A percentile compares a stretch with the other conserved stretches of the same genome.
These are phyloP conservation scores for Chaetoceros muelleri DNA, from an alignment of 108 stramenopile species.

Conservation along the genomic window DNA sequence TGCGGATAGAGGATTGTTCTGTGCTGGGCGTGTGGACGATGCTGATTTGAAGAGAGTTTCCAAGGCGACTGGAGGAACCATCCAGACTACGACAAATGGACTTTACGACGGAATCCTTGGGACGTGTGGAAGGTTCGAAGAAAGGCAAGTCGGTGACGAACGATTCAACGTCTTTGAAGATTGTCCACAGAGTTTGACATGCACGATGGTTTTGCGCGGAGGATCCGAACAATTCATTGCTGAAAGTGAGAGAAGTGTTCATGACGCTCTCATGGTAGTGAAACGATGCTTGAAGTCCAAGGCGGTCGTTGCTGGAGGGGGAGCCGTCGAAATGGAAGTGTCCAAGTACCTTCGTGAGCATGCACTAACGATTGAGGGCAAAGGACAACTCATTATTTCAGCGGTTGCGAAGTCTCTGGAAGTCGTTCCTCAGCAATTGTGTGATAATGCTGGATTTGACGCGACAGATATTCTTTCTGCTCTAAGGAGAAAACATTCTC, in stretches of 20 bases:
- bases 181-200: constrained; percentile 85
- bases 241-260: constrained; percentile 93
- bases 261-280: constrained; percentile 97
- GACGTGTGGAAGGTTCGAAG: constrained; percentile 90
- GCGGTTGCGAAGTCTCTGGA: constrained; percentile 93
- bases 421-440: constrained; percentile 93
- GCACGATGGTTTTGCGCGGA: constrained; percentile 93
- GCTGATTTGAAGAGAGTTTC: constrained; percentile 95
- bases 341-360: constrained; percentile 64
- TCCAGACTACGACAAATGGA: constrained; percentile 90
- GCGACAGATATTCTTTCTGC: constrained; percentile 93
- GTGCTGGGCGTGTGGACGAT: constrained; percentile 94
- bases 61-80: constrained; percentile 87
- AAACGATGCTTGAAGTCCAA: constrained; percentile 83
- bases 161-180: constrained; percentile 96
- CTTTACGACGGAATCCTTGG: constrained; percentile 63
- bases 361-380: constrained; percentile 90
- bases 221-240: constrained; percentile 99
- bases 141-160: constrained; percentile 93
- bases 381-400: constrained; percentile 90
- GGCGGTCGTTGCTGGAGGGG: constrained; percentile 94
- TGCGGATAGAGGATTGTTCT: constrained; percentile 93
- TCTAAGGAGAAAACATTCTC: constrained; percentile 85
- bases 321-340: constrained; percentile 97
- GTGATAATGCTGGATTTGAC: constrained; percentile 97